Conservation (phyloP, 495 filamentous ascomycete genomes). For the Aspergillus sclerotiicarbonarius region DNA sequence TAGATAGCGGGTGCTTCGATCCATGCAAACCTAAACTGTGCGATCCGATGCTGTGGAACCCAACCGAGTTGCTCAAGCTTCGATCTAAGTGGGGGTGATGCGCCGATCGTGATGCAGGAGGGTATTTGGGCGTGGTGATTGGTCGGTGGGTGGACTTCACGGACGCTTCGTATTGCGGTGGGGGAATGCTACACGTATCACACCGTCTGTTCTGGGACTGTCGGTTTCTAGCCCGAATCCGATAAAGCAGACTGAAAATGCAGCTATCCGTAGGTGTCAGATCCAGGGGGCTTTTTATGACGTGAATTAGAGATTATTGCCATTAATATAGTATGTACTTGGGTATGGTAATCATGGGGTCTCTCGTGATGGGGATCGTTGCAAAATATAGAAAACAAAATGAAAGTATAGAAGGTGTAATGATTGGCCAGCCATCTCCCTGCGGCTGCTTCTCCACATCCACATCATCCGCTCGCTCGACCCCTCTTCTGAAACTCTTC, state of each 20-base stretch:
- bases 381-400: background rate
- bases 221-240: background rate
- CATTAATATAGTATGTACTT: background rate
- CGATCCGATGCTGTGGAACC: background rate
- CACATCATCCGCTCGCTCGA: constrained; percentile 12
- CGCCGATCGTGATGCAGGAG: background rate
- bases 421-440: background rate
- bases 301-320: background rate
- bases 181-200: background rate
- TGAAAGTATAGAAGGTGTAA: background rate
- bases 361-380: background rate
- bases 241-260: background rate
- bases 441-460: background rate
- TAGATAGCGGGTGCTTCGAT: background rate
- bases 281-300: background rate
- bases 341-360: background rate
- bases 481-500: constrained; percentile 15
- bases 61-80: background rate
- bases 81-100: background rate
- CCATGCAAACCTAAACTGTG: background rate
- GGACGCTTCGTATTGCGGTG: background rate
- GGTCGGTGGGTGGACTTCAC: background rate
- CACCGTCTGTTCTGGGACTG: background rate
- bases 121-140: background rate
- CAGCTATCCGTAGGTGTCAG: background rate